phyloP scores from a whole-genome alignment of 2,329 filamentous ascomycete species.

The Alternaria arborescens region DNA sequence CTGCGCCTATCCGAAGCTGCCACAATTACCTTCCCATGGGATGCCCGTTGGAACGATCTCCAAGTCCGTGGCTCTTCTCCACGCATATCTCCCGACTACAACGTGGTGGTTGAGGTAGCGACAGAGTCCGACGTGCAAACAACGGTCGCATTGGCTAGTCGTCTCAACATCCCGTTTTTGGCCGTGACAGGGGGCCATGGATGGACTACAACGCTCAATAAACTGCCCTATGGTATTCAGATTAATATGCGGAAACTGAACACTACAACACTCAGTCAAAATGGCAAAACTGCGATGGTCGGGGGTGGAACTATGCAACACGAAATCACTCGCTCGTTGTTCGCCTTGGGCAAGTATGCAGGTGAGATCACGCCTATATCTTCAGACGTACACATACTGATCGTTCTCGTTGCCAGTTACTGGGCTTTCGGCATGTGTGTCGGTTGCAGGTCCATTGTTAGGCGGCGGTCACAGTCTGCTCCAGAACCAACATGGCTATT shows the following conservation, averaged over 20 bases:
- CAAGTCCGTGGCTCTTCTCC: slow-evolving; percentile 29
- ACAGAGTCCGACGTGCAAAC: slow-evolving; percentile 28
- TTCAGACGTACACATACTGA: not conserved
- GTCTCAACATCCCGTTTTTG: slow-evolving; percentile 47
- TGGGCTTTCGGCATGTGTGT: slow-evolving; percentile 42
- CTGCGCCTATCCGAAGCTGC: slow-evolving; percentile 20
- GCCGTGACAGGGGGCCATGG: slow-evolving; percentile 49
- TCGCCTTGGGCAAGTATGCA: slow-evolving; percentile 40
- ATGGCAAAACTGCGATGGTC: slow-evolving; percentile 35
- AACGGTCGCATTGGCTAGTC: slow-evolving; percentile 19
- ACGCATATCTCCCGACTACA: slow-evolving; percentile 25
- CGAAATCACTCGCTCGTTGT: slow-evolving; percentile 38
- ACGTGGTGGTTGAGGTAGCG: slow-evolving; percentile 26
- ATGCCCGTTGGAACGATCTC: slow-evolving; percentile 22
- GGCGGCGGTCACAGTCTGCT: slow-evolving; percentile 66
- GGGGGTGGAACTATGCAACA: slow-evolving; percentile 39
- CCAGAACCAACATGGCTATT: slow-evolving; percentile 52
- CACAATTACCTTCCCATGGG: slow-evolving; percentile 22
- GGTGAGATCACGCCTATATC: slow-evolving; percentile 25
- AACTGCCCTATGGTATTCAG: slow-evolving; percentile 37
- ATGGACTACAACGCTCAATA: slow-evolving; percentile 35
- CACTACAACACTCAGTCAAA: slow-evolving; percentile 27
- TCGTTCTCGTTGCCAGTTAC: slow-evolving; percentile 16
- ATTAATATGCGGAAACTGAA: slow-evolving; percentile 47
- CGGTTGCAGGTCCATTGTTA: slow-evolving; percentile 65